These are phyloP conservation scores for Alectoria sarmentosa DNA, from an alignment of 495 filamentous ascomycete species.

Conservation along the genomic window DNA sequence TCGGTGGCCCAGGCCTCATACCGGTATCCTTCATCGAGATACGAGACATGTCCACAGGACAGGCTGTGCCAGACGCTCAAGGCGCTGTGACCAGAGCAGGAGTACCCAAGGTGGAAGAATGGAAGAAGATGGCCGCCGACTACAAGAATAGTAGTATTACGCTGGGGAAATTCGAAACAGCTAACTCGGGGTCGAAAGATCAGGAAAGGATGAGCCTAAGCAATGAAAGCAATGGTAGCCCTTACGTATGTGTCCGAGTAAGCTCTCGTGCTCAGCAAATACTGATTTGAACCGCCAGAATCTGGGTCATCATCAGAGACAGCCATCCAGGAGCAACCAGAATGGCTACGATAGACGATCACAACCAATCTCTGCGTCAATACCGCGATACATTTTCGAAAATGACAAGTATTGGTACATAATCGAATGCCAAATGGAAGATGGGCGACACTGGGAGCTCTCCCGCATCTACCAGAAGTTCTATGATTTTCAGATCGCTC, in stretches of 20 bases:
- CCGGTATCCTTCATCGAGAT: slow-evolving; percentile 97
- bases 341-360: slow-evolving; percentile 29
- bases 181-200: slow-evolving; percentile 50
- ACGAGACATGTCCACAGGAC: slow-evolving; percentile 82
- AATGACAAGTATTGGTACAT: slow-evolving; percentile 99
- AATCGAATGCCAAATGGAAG: slow-evolving; percentile 85
- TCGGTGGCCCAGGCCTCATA: slow-evolving; percentile 91
- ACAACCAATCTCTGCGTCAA: slow-evolving; percentile 65
- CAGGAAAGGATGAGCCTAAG: slow-evolving; percentile 76
- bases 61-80: slow-evolving; percentile 71
- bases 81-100: slow-evolving; percentile 85
- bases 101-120: slow-evolving; percentile 96
- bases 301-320: slow-evolving; percentile 39
- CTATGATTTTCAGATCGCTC: slow-evolving; percentile 95
- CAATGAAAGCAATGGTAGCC: slow-evolving; percentile 37
- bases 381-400: slow-evolving; percentile 91
- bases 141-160: slow-evolving; percentile 99
- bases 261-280: slow-evolving; percentile 13
- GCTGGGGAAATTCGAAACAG: slow-evolving; percentile 76
- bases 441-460: slow-evolving; percentile 86
- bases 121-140: slow-evolving; percentile 99
- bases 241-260: slow-evolving; percentile 37
- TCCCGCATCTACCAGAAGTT: slow-evolving; percentile 96
- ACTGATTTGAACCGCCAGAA: slow-evolving; percentile 10
- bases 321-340: slow-evolving; percentile 38